A percentile compares a stretch with the other conserved stretches of the same genome.
phyloP scores from a whole-genome alignment of 345 rosid species.

The Firmiana major region DNA sequence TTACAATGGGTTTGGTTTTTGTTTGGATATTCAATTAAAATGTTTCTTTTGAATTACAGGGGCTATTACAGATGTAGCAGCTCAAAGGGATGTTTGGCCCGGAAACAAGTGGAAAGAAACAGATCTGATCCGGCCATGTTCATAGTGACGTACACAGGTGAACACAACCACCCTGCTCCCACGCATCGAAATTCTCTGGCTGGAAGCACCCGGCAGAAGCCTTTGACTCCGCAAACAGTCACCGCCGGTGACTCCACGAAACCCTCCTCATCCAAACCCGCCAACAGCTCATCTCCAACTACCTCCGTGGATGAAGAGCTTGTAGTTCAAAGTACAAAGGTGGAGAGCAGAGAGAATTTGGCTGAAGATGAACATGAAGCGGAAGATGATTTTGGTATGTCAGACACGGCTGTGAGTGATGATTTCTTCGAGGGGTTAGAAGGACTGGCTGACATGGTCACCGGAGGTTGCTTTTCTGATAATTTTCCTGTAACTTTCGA shows the following conservation, averaged over 20 bases:
- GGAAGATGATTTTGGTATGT: slow-evolving; percentile 54
- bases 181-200: slow-evolving; percentile 94
- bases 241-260: slow-evolving; percentile 27
- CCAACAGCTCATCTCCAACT: slow-evolving; percentile 33
- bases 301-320: slow-evolving; percentile 57
- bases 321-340: slow-evolving; percentile 30
- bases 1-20: background rate
- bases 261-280: slow-evolving; percentile 28
- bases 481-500: slow-evolving; percentile 51
- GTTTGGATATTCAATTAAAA: slow-evolving; percentile 12
- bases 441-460: slow-evolving; percentile 40
- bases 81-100: slow-evolving; percentile 91
- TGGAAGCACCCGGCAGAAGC: slow-evolving; percentile 85
- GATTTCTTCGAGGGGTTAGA: slow-evolving; percentile 86
- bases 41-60: slow-evolving; percentile 38
- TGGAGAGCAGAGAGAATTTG: slow-evolving; percentile 49
- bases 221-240: slow-evolving; percentile 23
- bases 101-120: slow-evolving; percentile 96
- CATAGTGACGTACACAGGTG: slow-evolving; percentile 90
- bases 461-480: slow-evolving; percentile 46
- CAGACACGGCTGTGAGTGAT: slow-evolving; percentile 61
- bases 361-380: slow-evolving; percentile 60
- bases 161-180: slow-evolving; percentile 93
- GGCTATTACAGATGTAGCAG: slow-evolving; percentile 95
- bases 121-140: slow-evolving; percentile 92